phyloP scores from a whole-genome alignment of 768 basidiomycete genomes.

The Lentinula guzmanii region DNA sequence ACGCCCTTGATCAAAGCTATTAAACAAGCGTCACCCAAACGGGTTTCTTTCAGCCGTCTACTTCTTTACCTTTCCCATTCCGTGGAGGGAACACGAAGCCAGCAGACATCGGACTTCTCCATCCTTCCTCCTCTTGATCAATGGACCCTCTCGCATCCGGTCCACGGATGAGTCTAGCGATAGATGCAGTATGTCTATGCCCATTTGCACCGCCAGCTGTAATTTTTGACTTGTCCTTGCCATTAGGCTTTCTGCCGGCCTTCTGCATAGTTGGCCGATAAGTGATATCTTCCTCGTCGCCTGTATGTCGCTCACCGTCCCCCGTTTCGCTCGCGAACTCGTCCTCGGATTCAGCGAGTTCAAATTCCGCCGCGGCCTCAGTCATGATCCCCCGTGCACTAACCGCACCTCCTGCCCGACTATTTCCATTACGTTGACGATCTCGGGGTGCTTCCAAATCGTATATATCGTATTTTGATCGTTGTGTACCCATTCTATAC shows the following conservation, averaged over 20 bases:
- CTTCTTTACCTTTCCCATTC: slow-evolving; percentile 1
- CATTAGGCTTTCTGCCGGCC: neutral
- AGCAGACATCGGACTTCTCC: slow-evolving; percentile 6
- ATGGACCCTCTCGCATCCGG: neutral
- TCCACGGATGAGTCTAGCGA: slow-evolving; percentile 8
- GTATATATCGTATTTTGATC: slow-evolving; percentile 72
- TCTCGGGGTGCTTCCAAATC: slow-evolving; percentile 58
- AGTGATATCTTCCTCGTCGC: slow-evolving; percentile 8
- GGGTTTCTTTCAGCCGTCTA: neutral
- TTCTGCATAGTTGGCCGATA: neutral
- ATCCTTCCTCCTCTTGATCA: neutral
- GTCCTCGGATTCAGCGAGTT: slow-evolving; percentile 50
- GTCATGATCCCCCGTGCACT: slow-evolving; percentile 24
- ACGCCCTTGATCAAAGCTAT: neutral
- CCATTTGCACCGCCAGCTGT: neutral
- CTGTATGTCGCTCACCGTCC: slow-evolving; percentile 21
- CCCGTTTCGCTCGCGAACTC: slow-evolving; percentile 73
- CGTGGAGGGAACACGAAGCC: slow-evolving; percentile 3
- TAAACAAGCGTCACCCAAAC: neutral
- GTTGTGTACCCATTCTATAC: slow-evolving; percentile 16
- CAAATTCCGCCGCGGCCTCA: slow-evolving; percentile 47
- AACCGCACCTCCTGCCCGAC: slow-evolving; percentile 18
- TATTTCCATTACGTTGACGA: slow-evolving; percentile 1
- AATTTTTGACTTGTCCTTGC: neutral
- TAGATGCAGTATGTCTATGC: slow-evolving; percentile 10